These are phyloP conservation scores for Wakefieldia striispora DNA, from an alignment of 768 basidiomycete species.

Conservation along the genomic window DNA sequence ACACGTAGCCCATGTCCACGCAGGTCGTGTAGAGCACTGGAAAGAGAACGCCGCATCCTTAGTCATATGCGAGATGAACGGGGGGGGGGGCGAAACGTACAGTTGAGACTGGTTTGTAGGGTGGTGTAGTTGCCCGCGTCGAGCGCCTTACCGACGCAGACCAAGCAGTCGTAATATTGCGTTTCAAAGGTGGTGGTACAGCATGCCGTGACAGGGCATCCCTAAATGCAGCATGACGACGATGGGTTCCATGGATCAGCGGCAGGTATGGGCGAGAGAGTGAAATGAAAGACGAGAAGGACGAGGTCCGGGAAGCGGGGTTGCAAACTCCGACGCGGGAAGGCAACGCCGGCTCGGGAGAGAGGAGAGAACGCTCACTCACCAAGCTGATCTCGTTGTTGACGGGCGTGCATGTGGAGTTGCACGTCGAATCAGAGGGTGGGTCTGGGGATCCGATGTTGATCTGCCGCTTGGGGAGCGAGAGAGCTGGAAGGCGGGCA, in stretches of 20 bases:
- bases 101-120: constrained; percentile 33
- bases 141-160: constrained; percentile 34
- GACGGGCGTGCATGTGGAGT: constrained; percentile 22
- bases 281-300: not conserved
- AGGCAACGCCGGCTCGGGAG: not conserved
- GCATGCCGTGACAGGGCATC: constrained; percentile 33
- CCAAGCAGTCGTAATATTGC: constrained; percentile 41
- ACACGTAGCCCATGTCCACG: constrained; percentile 23
- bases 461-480: constrained; percentile 17
- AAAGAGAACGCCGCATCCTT: not conserved
- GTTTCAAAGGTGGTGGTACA: constrained; percentile 41
- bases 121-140: constrained; percentile 27
- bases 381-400: constrained; percentile 24
- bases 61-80: too few species aligned
- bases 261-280: not conserved
- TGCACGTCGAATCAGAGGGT: constrained; percentile 24
- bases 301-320: too few species aligned
- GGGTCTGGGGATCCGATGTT: constrained; percentile 5
- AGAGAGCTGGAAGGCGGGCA: too few species aligned
- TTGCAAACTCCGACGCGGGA: constrained; percentile 9
- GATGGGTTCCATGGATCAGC: not conserved
- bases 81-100: constrained; percentile 23
- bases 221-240: constrained; percentile 9
- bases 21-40: constrained; percentile 27
- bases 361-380: constrained; percentile 8